These are phyloP conservation scores for Colletotrichum phormii DNA, from an alignment of 2,329 filamentous ascomycete genomes.

Conservation along the genomic window DNA sequence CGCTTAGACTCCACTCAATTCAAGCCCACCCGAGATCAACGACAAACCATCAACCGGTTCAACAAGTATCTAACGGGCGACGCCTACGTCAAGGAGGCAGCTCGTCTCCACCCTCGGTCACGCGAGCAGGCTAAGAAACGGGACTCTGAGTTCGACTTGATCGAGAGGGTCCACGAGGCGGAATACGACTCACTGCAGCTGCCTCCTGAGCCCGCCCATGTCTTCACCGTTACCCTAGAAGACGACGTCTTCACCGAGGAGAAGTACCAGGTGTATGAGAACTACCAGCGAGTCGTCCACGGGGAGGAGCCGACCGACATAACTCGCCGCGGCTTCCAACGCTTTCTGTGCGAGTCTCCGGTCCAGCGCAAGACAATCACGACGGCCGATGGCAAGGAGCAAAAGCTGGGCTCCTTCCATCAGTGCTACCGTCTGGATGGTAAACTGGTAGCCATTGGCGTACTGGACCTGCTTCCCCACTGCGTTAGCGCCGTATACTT, in stretches of 20 bases:
- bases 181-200: conserved; percentile 67
- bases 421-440: conserved; percentile 86
- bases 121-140: conserved; percentile 73
- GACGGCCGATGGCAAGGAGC: conserved; percentile 61
- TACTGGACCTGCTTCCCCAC: conserved; percentile 81
- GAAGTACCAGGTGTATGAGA: conserved; percentile 78
- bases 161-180: conserved; percentile 75
- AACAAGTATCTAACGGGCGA: conserved; percentile 78
- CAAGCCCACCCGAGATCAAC: conserved; percentile 76
- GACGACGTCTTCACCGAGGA: conserved; percentile 78
- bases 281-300: conserved; percentile 82
- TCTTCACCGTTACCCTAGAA: conserved; percentile 77
- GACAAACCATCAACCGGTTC: conserved; percentile 82
- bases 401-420: conserved; percentile 78
- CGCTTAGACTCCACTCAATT: conserved; percentile 75
- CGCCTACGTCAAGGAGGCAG: conserved; percentile 72
- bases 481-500: conserved; percentile 88
- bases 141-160: conserved; percentile 75
- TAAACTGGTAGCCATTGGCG: conserved; percentile 78
- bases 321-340: conserved; percentile 70
- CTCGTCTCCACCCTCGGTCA: conserved; percentile 73
- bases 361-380: conserved; percentile 60
- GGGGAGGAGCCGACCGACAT: conserved; percentile 72
- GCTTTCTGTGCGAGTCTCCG: conserved; percentile 81
- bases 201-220: conserved; percentile 74